Conservation (phyloP, 768 basidiomycete species). For the Pleurotus tuber-regium region DNA sequence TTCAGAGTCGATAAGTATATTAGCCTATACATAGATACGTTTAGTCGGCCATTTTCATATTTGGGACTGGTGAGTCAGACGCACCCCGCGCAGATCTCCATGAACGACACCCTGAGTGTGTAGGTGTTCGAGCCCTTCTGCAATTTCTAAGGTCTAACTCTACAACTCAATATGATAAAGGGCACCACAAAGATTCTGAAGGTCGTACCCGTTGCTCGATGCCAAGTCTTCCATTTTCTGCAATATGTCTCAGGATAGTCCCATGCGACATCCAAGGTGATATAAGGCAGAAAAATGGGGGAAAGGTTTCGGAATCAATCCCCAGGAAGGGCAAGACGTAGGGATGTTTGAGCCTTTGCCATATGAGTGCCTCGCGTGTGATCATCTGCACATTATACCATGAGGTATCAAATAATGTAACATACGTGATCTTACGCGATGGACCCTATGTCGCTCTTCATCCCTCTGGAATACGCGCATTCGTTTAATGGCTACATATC, state of each 20-base stretch:
- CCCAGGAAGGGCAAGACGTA: conserved; percentile 26
- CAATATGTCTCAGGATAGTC: conserved; percentile 18
- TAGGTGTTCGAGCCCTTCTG: conserved; percentile 17
- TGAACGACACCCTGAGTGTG: conserved; percentile 18
- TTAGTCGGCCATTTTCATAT: no score
- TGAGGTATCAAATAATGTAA: no score
- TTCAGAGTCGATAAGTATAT: conserved; percentile 5
- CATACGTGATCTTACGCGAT: background rate
- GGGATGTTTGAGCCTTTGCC: conserved; percentile 24
- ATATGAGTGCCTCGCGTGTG: conserved; percentile 24
- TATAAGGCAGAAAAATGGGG: conserved; percentile 22
- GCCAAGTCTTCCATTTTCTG: conserved; percentile 17
- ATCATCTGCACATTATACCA: conserved; percentile 21
- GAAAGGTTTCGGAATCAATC: conserved; percentile 21
- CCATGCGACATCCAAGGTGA: conserved; percentile 25
- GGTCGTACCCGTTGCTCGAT: conserved; percentile 19
- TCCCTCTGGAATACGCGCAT: background rate
- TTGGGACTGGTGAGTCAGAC: background rate
- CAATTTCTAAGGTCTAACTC: conserved; percentile 4
- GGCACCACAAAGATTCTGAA: background rate
- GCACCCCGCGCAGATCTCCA: conserved; percentile 21
- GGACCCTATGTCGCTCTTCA: background rate
- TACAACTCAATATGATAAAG: background rate
- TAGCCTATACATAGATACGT: background rate
- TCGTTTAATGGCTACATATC: background rate